Percentiles rank a stretch among this genome's conserved stretches.
Conservation (phyloP, 495 filamentous ascomycete species). For the Lophium mytilinum region DNA sequence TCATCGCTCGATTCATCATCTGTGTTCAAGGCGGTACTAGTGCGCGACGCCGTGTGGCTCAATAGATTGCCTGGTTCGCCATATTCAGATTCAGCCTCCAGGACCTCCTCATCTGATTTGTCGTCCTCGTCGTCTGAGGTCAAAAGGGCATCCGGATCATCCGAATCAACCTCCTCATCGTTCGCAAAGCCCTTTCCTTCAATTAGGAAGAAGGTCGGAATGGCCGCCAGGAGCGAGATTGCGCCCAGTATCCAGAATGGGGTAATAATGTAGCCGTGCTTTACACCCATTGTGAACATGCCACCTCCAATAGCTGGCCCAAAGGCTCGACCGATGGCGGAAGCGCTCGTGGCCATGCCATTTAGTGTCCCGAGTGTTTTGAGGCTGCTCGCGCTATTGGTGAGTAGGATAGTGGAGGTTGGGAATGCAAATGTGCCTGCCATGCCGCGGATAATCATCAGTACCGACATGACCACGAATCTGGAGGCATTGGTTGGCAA, state of each 20-base stretch:
- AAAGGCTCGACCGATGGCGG: conserved; percentile 65
- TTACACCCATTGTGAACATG: conserved; percentile 53
- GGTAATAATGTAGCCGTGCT: conserved; percentile 60
- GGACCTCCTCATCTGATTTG: conserved; percentile 8
- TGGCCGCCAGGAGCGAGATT: conserved; percentile 51
- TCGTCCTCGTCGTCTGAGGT: background rate
- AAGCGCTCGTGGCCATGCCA: conserved; percentile 72
- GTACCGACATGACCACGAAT: conserved; percentile 38
- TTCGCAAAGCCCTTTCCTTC: conserved; percentile 68
- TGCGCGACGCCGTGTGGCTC: conserved; percentile 13
- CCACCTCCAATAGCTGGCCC: conserved; percentile 54
- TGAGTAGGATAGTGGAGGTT: conserved; percentile 78
- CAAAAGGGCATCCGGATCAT: conserved; percentile 14
- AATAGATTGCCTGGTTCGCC: conserved; percentile 21
- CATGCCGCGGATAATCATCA: conserved; percentile 62
- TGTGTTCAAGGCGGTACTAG: conserved; percentile 3
- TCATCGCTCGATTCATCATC: conserved; percentile 60
- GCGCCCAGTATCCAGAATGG: conserved; percentile 69
- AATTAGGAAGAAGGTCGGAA: conserved; percentile 62
- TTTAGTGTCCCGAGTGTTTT: conserved; percentile 80
- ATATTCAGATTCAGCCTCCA: conserved; percentile 18
- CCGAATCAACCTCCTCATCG: conserved; percentile 36
- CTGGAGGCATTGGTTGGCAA: conserved; percentile 35
- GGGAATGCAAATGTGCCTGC: conserved; percentile 77
- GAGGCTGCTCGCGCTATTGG: conserved; percentile 71